phyloP scores from a whole-genome alignment of 345 rosid genomes.

The Brassica incana region DNA sequence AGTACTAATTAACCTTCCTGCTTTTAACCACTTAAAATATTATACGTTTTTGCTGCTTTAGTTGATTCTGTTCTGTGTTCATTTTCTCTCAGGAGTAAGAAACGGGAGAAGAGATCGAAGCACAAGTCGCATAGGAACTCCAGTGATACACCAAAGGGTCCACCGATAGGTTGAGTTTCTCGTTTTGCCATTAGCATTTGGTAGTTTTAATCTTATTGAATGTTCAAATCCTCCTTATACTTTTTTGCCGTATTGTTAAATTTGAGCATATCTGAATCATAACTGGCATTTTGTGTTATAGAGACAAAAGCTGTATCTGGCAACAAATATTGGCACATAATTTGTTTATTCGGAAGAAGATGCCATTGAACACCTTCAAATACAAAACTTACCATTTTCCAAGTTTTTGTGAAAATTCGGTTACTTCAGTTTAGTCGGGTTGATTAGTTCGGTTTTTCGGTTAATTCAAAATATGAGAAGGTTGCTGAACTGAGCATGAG shows the following conservation, averaged over 20 bases:
- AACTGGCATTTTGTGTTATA: too few relatives aligned
- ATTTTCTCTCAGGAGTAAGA: conserved; percentile 50
- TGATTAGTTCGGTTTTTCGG: too few relatives aligned
- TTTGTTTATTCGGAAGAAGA: not conserved
- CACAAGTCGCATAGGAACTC: conserved; percentile 73
- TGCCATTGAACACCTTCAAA: not conserved
- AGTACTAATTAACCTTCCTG: conserved; percentile 46
- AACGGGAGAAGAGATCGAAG: conserved; percentile 87
- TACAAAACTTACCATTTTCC: not conserved
- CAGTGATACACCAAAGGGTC: conserved; percentile 40
- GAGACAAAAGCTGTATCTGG: too few relatives aligned
- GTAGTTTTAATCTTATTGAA: not conserved
- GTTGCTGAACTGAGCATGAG: too few relatives aligned
- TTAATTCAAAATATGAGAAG: too few relatives aligned
- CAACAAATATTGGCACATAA: not conserved
- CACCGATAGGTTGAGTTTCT: conserved; percentile 23
- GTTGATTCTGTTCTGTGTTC: not conserved
- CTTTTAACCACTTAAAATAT: not conserved
- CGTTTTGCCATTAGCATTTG: not conserved
- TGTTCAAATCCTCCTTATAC: too few relatives aligned
- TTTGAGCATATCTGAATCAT: too few relatives aligned
- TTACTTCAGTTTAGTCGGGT: too few relatives aligned
- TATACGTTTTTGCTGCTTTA: not conserved
- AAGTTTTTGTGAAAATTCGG: too few relatives aligned
- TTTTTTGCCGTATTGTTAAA: too few relatives aligned